A percentile compares a stretch with the other conserved stretches of the same genome.
Conservation (phyloP, 164 flowering plant genomes). For the Cinnamomum chago region DNA sequence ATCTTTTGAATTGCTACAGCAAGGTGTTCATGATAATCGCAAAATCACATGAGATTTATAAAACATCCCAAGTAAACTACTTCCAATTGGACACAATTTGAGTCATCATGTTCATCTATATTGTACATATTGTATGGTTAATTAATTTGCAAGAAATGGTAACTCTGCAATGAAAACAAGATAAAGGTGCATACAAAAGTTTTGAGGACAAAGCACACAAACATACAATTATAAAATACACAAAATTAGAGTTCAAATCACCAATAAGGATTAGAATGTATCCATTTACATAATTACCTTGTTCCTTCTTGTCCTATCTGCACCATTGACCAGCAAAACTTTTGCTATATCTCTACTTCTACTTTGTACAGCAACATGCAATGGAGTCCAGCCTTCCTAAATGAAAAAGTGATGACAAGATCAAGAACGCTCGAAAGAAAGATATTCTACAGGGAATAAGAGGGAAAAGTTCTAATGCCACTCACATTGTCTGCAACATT, state of each 20-base stretch:
- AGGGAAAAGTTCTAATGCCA: background rate
- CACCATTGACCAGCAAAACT: slow-evolving; percentile 77
- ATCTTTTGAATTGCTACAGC: no score
- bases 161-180: background rate
- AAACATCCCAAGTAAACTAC: no score
- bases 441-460: background rate
- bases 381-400: slow-evolving; percentile 98
- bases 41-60: no score
- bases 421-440: background rate
- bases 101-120: no score
- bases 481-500: slow-evolving; percentile 81
- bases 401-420: slow-evolving; percentile 6
- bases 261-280: background rate
- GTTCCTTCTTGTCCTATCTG: slow-evolving; percentile 72
- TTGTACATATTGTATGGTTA: no score
- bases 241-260: slow-evolving; percentile 2
- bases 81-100: no score
- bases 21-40: no score
- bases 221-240: background rate
- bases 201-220: background rate
- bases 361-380: slow-evolving; percentile 84
- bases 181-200: background rate
- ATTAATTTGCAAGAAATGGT: background rate
- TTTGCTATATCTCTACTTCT: slow-evolving; percentile 81
- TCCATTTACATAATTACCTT: slow-evolving; percentile 39